phyloP scores from a whole-genome alignment of 108 stramenopile genomes.

The Cylindrotheca closterium region DNA sequence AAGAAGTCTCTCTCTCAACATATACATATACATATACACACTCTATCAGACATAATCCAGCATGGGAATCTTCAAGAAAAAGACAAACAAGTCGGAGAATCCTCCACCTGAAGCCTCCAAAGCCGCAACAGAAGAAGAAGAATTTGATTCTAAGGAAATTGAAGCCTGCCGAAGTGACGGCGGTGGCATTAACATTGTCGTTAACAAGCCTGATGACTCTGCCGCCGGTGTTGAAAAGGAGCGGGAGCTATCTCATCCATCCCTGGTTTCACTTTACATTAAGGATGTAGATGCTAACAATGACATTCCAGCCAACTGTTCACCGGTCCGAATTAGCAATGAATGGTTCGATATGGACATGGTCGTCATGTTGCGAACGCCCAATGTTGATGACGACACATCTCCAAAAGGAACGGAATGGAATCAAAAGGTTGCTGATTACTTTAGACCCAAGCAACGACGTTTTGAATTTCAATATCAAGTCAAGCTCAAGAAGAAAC shows the following conservation, averaged over 20 bases:
- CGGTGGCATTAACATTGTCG: not conserved
- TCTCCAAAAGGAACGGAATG: constrained; percentile 15
- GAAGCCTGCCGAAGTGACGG: not conserved
- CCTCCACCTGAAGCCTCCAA: not conserved
- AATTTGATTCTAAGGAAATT: not conserved
- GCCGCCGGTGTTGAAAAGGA: not conserved
- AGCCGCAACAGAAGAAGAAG: not conserved
- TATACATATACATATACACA: not conserved
- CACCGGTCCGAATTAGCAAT: constrained; percentile 40
- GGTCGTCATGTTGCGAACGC: constrained; percentile 81
- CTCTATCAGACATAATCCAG: not conserved
- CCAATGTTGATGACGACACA: constrained; percentile 67
- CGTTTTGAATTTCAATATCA: constrained; percentile 95
- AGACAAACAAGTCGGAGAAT: too few species aligned
- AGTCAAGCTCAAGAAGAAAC: constrained; percentile 78
- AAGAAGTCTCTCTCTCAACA: not conserved
- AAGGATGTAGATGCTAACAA: constrained; percentile 33
- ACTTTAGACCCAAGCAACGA: constrained; percentile 76
- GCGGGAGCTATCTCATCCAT: constrained; percentile 13
- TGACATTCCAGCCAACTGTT: constrained; percentile 49
- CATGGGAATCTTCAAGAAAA: not conserved
- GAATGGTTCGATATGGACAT: constrained; percentile 82
- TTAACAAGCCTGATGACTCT: too few species aligned
- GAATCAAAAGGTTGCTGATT: constrained; percentile 44
- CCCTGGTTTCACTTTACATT: constrained; percentile 39